These are phyloP conservation scores for Eugenia klotzschiana DNA, from an alignment of 441 rosid genomes.

Conservation along the genomic window DNA sequence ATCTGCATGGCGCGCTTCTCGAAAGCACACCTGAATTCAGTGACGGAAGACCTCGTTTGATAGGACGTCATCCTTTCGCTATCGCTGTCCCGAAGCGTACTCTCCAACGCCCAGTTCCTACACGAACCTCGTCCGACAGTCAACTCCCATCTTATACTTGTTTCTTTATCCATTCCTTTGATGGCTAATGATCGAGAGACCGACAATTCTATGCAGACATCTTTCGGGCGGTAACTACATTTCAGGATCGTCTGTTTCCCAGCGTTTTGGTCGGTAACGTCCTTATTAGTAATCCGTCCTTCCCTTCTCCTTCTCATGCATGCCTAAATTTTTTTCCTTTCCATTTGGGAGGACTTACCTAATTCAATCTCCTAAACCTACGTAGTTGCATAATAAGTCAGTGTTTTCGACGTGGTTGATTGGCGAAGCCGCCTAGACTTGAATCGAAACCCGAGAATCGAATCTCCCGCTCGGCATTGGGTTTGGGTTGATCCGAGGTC, in stretches of 20 bases:
- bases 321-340: neutral
- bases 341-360: neutral
- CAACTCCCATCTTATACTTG: neutral
- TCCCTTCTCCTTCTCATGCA: no score
- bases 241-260: neutral
- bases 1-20: no score
- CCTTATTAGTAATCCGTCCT: neutral
- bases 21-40: no score
- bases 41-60: no score
- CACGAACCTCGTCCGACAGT: neutral
- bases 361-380: neutral
- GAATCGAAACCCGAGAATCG: neutral
- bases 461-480: neutral
- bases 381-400: neutral
- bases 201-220: neutral
- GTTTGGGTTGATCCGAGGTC: neutral
- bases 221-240: neutral
- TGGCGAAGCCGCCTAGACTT: neutral
- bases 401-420: neutral
- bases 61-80: no score
- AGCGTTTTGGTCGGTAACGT: accelerated
- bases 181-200: neutral
- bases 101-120: neutral
- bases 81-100: no score
- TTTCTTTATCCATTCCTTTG: neutral